phyloP scores from a whole-genome alignment of 2,329 filamentous ascomycete species.

The Neoarthrinium moseri region DNA sequence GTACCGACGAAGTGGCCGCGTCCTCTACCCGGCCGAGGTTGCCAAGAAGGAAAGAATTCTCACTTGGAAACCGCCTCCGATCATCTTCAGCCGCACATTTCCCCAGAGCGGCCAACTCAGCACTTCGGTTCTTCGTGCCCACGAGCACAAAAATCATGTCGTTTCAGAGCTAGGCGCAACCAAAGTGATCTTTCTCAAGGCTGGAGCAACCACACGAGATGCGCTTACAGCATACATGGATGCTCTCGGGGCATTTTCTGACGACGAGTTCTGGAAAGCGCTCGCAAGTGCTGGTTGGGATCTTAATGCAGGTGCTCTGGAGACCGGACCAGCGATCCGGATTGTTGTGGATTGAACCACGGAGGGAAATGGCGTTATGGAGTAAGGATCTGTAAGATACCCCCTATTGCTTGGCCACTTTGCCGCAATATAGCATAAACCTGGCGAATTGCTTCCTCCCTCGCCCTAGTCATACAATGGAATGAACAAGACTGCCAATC shows the following conservation, averaged over 20 bases:
- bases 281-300: slow-evolving; percentile 62
- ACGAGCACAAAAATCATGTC: slow-evolving; percentile 56
- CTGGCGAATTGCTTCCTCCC: background rate
- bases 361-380: slow-evolving; percentile 10
- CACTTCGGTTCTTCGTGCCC: slow-evolving; percentile 45
- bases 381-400: slow-evolving; percentile 4
- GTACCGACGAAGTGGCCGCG: slow-evolving; percentile 45
- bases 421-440: too few relatives aligned
- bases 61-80: slow-evolving; percentile 43
- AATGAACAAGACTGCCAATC: background rate
- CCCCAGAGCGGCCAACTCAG: slow-evolving; percentile 18
- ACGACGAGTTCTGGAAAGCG: slow-evolving; percentile 43
- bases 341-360: slow-evolving; percentile 33
- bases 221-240: slow-evolving; percentile 31
- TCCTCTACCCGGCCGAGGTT: slow-evolving; percentile 66
- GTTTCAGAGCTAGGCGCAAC: slow-evolving; percentile 45
- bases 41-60: slow-evolving; percentile 65
- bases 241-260: slow-evolving; percentile 8
- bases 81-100: slow-evolving; percentile 35
- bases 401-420: too few relatives aligned
- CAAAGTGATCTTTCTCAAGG: slow-evolving; percentile 63
- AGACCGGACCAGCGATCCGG: slow-evolving; percentile 56
- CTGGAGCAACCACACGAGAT: slow-evolving; percentile 44
- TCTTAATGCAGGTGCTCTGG: slow-evolving; percentile 59
- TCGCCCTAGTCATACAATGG: too few relatives aligned